phyloP scores from a whole-genome alignment of 1,139 yeast species.

The Geotrichum armillariae region DNA sequence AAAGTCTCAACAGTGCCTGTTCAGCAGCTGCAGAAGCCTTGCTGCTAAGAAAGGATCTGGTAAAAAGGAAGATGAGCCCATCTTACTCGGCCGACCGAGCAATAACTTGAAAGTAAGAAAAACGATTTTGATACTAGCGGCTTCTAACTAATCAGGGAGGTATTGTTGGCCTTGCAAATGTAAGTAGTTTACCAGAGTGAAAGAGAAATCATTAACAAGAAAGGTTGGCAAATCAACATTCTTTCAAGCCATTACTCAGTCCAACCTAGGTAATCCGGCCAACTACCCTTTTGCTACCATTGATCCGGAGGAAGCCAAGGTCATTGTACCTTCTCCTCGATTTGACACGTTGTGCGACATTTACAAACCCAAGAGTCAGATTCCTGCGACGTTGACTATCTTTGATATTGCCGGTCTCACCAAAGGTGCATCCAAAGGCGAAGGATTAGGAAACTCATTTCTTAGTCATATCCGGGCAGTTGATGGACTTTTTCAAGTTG shows the following conservation, averaged over 20 bases:
- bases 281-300: slow-evolving; percentile 96
- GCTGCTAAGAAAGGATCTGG: slow-evolving; percentile 2
- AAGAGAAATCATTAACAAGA: not conserved
- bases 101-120: slow-evolving; percentile 60
- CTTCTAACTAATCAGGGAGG: slow-evolving; percentile 46
- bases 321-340: slow-evolving; percentile 85
- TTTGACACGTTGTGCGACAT: slow-evolving; percentile 67
- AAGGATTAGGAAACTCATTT: slow-evolving; percentile 95
- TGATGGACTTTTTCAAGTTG: slow-evolving; percentile 94
- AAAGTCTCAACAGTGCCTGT: not conserved
- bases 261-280: slow-evolving; percentile 93
- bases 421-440: slow-evolving; percentile 93
- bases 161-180: slow-evolving; percentile 90
- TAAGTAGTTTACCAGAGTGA: slow-evolving; percentile 15
- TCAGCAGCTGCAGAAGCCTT: not conserved
- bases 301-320: slow-evolving; percentile 97
- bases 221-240: slow-evolving; percentile 79
- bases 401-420: slow-evolving; percentile 96
- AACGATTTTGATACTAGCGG: not conserved
- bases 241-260: slow-evolving; percentile 67
- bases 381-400: slow-evolving; percentile 86
- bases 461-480: slow-evolving; percentile 93
- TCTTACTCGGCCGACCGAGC: slow-evolving; percentile 31
- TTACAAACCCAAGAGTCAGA: slow-evolving; percentile 68
- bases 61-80: slow-evolving; percentile 6